A percentile compares a stretch with the other conserved stretches of the same genome.
Evolutionary conservation across 1,139 yeast species (phyloP).

Genomic region (Sugiyamaella japonica): DNA sequence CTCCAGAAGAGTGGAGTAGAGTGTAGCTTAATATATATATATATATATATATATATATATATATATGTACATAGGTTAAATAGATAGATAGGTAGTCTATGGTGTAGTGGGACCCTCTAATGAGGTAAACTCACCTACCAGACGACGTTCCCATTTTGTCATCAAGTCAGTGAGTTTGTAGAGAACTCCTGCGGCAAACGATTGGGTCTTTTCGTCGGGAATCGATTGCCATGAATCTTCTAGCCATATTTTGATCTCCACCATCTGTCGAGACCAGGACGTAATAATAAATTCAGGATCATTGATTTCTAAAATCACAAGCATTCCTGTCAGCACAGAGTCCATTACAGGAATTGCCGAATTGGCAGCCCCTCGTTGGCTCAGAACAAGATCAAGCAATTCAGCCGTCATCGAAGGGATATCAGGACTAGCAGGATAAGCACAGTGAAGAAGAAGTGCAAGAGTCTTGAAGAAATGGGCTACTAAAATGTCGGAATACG

Average conservation of each 20-base stretch:
- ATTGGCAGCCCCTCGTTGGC: conserved; percentile 25
- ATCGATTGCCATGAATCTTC: conserved; percentile 48
- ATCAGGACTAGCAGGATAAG: conserved; percentile 55
- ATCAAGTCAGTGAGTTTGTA: conserved; percentile 43
- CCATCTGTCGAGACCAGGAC: conserved; percentile 39
- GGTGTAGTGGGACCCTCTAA: conserved; percentile 2
- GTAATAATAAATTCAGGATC: conserved; percentile 45
- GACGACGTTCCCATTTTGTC: conserved; percentile 33
- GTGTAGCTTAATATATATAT: neutral
- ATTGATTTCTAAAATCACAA: conserved; percentile 50
- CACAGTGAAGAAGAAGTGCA: conserved; percentile 55
- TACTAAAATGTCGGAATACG: conserved; percentile 54
- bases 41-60: neutral
- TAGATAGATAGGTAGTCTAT: no score
- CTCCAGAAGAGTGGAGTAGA: conserved; percentile 27
- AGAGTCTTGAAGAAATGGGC: conserved; percentile 63
- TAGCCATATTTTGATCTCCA: conserved; percentile 47
- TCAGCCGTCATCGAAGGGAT: conserved; percentile 61
- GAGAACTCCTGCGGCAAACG: conserved; percentile 54
- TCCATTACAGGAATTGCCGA: conserved; percentile 42
- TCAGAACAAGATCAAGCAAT: conserved; percentile 45
- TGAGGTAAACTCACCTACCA: conserved; percentile 30
- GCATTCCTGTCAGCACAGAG: conserved; percentile 49
- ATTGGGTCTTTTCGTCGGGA: conserved; percentile 49
- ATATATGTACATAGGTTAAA: no score